Evolutionary conservation across 1,139 yeast species (phyloP), one percentile per base, ranked within the genome.

Genomic region (Blastobotrys serpentis): DNA sequence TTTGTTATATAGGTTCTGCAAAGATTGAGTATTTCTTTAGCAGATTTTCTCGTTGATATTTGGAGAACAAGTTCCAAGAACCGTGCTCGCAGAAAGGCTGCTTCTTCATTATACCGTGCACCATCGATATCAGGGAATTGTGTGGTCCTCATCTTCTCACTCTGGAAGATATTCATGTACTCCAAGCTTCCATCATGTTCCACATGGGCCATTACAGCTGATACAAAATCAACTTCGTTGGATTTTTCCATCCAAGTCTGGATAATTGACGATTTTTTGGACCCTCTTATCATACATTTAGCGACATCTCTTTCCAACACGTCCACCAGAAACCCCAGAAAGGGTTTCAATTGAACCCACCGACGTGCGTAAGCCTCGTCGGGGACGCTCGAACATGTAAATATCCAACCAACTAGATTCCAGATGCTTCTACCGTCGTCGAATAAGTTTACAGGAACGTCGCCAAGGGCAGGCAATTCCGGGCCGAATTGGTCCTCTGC

Each of bases 341-440:
- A 44, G 14, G 44, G 44, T 23, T 34, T 23, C 50, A 49, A 55
- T 19, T 53, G 56, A 7, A 14, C 37, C 59, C 59, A 56, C 18
- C 57, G 43, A 25, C 36, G n/a, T 13, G 16, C 36, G 42, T 53
- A 54, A 4, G 38, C 45, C 8, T 43, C 40, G 17, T 51, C 48
- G 3, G 47, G 48, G 2, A 55, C 43, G 3, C 55, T 49, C 8
- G 57, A 50, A 41, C 57, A 53, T 1, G 52, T 46, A 19, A 56
- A 50, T 2, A 53, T 55, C 58, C 58, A 55, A 8, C 59, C 59
- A 13, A 56, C 33, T 47, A 49, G 41, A 26, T 42, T 33, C 59
- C 58, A 53, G 8, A 56, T 49, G 4, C 25, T 25, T 11, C 34
- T 40, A 3, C 29, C 13, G 11, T 38, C 13, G 23, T 34, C 22